Conservation (phyloP, 2,329 filamentous ascomycete species). For the Raffaelea albimanens region DNA sequence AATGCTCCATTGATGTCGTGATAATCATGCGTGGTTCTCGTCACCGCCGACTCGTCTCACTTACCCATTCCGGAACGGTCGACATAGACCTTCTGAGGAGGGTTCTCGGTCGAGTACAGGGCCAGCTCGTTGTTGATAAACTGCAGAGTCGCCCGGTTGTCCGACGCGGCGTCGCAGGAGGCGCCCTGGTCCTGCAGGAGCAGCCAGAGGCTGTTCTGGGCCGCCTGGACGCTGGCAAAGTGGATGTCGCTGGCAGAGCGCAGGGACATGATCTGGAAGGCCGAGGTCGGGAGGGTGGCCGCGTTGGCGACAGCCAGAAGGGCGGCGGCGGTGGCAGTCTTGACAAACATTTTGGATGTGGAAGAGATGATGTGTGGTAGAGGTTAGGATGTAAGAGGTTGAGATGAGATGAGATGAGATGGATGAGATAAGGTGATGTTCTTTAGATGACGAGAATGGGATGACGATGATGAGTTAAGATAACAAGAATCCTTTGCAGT, state of each 20-base stretch:
- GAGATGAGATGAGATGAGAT: too few species aligned
- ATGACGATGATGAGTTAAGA: too few species aligned
- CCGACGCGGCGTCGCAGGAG: not conserved
- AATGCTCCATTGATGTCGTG: too few species aligned
- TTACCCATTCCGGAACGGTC: slow-evolving; percentile 1
- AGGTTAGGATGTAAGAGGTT: too few species aligned
- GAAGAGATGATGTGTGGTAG: too few species aligned
- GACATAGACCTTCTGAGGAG: not conserved
- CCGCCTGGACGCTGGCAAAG: not conserved
- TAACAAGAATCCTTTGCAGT: too few species aligned
- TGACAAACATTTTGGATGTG: too few species aligned
- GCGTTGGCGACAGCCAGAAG: too few species aligned
- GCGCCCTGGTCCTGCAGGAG: not conserved
- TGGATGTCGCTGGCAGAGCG: not conserved
- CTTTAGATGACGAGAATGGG: too few species aligned
- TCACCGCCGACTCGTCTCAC: too few species aligned
- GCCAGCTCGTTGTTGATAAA: not conserved
- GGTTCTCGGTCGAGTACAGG: not conserved
- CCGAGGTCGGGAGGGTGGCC: not conserved
- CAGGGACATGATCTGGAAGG: not conserved
- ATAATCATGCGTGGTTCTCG: too few species aligned
- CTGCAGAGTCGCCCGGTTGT: not conserved
- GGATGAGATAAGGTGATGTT: too few species aligned
- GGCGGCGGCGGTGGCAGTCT: not conserved
- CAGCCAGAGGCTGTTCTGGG: not conserved